These are phyloP conservation scores for Jatropha multifida DNA, from an alignment of 441 rosid species.

Conservation along the genomic window DNA sequence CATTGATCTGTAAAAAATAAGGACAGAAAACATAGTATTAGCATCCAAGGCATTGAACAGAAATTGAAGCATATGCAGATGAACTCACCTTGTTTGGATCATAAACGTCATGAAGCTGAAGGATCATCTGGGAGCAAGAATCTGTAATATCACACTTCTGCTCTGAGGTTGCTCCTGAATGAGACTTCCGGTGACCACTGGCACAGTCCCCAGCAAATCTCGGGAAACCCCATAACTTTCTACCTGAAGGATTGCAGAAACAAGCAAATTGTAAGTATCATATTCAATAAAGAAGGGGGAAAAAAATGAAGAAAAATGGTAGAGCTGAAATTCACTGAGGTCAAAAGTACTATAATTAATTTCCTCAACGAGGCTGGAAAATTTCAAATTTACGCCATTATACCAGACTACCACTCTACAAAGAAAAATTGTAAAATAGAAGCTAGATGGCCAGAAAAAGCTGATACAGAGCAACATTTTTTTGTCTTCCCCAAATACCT, in stretches of 20 bases:
- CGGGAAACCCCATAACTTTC: slow-evolving; percentile 86
- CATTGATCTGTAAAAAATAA: slow-evolving; percentile 62
- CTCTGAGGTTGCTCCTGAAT: slow-evolving; percentile 62
- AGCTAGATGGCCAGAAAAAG: slow-evolving; percentile 1
- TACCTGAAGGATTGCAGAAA: slow-evolving; percentile 44
- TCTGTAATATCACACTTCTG: slow-evolving; percentile 72
- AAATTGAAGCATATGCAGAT: not conserved
- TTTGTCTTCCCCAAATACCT: not conserved
- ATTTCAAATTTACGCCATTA: not conserved
- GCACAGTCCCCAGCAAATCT: slow-evolving; percentile 91
- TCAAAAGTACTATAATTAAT: not conserved
- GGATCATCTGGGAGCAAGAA: slow-evolving; percentile 93
- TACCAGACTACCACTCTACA: not conserved
- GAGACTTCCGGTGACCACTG: slow-evolving; percentile 56
- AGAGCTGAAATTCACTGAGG: not conserved
- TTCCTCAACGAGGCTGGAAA: not conserved
- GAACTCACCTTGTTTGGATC: slow-evolving; percentile 82
- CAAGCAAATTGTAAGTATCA: slow-evolving; percentile 12
- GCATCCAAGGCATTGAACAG: not conserved
- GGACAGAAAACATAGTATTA: slow-evolving; percentile 26
- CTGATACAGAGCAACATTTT: not conserved
- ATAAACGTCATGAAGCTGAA: slow-evolving; percentile 92
- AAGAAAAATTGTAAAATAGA: not conserved
- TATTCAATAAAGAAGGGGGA: not conserved
- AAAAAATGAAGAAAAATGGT: not conserved